These are phyloP conservation scores for Carnegiea gigantea DNA, from an alignment of 179 eudicot genomes.

Conservation along the genomic window DNA sequence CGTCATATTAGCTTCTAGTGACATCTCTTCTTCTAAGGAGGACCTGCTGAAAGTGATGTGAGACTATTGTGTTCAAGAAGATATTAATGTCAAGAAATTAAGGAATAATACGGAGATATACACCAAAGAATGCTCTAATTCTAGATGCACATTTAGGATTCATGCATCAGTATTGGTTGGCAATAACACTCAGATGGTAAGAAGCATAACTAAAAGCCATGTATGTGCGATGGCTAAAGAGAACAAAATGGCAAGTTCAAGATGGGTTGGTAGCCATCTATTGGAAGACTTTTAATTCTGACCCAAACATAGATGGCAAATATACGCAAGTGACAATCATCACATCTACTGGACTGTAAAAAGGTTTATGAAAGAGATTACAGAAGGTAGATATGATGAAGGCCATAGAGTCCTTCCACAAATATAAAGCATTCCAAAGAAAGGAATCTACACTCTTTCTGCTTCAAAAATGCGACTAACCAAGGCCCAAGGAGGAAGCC, in stretches of 20 bases:
- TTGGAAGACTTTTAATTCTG: not conserved
- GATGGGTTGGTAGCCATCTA: not conserved
- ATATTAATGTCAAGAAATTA: not conserved
- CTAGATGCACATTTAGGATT: not conserved
- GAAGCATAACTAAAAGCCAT: not conserved
- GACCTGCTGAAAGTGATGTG: not conserved
- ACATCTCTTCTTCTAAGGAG: not conserved
- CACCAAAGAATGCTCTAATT: not conserved
- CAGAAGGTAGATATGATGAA: no score
- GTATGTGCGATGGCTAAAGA: not conserved
- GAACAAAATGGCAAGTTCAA: not conserved
- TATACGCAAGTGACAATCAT: not conserved
- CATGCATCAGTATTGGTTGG: not conserved
- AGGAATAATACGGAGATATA: not conserved
- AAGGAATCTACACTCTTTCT: no score
- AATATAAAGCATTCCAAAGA: no score
- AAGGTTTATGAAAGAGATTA: no score
- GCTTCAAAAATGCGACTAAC: no score
- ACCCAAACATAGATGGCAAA: not conserved
- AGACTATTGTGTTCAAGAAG: not conserved
- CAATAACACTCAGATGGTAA: not conserved
- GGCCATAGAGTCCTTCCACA: no score
- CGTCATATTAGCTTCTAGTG: not conserved
- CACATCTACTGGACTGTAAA: not conserved
- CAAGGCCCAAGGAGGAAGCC: no score